Percentiles rank a stretch among this genome's conserved stretches.
Conservation (phyloP, 2,329 filamentous ascomycete genomes). For the Colletotrichum falcatum region DNA sequence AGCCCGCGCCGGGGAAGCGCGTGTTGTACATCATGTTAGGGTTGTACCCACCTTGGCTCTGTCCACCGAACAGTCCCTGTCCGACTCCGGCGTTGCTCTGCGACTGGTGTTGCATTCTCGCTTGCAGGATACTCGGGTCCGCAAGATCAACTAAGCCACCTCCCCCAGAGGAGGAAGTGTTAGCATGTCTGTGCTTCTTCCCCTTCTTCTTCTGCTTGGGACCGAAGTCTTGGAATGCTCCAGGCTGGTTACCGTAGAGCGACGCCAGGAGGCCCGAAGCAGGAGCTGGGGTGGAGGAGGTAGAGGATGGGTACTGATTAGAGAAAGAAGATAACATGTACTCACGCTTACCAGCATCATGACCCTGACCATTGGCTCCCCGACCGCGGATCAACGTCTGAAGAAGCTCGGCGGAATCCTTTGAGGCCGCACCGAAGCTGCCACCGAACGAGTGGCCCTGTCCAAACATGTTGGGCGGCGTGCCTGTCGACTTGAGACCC, state of each 20-base stretch:
- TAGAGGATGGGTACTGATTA: constrained; percentile 85
- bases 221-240: constrained; percentile 90
- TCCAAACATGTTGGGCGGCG: constrained; percentile 94
- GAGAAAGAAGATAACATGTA: constrained; percentile 94
- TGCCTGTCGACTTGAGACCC: constrained; percentile 93
- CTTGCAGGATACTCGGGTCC: constrained; percentile 99
- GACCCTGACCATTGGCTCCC: constrained; percentile 75
- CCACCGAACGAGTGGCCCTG: constrained; percentile 88
- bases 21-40: constrained; percentile 82
- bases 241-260: constrained; percentile 89
- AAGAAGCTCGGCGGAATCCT: constrained; percentile 82
- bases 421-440: constrained; percentile 74
- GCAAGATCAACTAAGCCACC: constrained; percentile 99
- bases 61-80: constrained; percentile 90
- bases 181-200: constrained; percentile 99
- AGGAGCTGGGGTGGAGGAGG: constrained; percentile 86
- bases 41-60: constrained; percentile 95
- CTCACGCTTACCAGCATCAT: constrained; percentile 97
- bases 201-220: constrained; percentile 99
- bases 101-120: constrained; percentile 91
- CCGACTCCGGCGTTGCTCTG: constrained; percentile 86
- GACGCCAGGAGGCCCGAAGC: constrained; percentile 90
- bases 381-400: constrained; percentile 83
- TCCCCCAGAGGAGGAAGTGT: constrained; percentile 99
- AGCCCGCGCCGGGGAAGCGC: constrained; percentile 44